Base-by-base conservation (phyloP, 441 rosid species). In the Pelargonium australe region DNA sequence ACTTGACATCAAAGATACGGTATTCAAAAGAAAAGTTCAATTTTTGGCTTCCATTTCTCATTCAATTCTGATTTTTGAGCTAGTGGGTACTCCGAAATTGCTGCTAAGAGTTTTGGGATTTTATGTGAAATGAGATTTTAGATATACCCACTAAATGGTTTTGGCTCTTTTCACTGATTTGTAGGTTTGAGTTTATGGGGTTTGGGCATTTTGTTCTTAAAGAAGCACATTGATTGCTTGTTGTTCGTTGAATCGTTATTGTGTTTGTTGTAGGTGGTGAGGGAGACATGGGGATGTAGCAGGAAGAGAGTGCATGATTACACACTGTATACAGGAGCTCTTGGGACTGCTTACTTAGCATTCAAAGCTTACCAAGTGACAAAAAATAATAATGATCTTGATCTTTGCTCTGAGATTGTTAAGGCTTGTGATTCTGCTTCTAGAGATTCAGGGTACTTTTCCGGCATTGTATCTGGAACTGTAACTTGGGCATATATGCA, bases 391-490 rank as follows among this genome's bases (percentile, higher is more conserved):
- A 71, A 51, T 69, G 88, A 89, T 80, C 90, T 86, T 77, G 77
- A 75, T 40, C 51, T 84, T 70, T 84, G 90, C 80, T 81, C 80
- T 71, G 82, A 84, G 49, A 80, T 89, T 70, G 76, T 89, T 45
- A 72, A 75, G 68, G 85, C 88, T 31, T 86, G 90, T 80, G 95
- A 89, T 81, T 79, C 84, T 73, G 91, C 90, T 69, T 77, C 91
- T 75, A 70, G 68, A 61, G 77, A 73, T 81, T 81, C 86, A 64
- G 83, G 84, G 91, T 84, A 82, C 44, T 51, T 25, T 68, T 10
- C 28, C 5, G 60, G 20, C 37, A 19, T 61, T 2, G 19, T 61
- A 23, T 61, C 2, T 14, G 8, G 60, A 53, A 16, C 20, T 45
- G 13, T 10, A 45, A 49, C 16, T 14, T 53, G 31, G 31, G 31